Conservation (phyloP, 495 filamentous ascomycete species). For the Daldinia loculata region DNA sequence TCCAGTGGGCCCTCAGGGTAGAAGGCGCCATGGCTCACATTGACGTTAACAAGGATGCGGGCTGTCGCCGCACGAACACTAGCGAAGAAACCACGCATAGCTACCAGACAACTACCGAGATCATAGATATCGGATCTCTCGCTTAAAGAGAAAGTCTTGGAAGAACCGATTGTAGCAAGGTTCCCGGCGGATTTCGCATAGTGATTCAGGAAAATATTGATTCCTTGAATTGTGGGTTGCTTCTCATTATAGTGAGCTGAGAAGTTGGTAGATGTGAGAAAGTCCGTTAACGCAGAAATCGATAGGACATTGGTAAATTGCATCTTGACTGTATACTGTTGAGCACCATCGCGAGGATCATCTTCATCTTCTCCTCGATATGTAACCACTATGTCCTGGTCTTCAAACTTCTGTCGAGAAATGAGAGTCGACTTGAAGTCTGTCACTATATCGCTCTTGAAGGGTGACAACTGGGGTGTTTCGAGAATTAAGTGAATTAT, state of each 20-base stretch:
- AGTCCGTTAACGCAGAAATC: slow-evolving; percentile 56
- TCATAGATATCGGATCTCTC: slow-evolving; percentile 22
- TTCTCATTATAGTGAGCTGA: slow-evolving; percentile 50
- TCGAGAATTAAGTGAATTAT: slow-evolving; percentile 59
- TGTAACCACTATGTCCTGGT: slow-evolving; percentile 42
- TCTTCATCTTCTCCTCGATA: slow-evolving; percentile 34
- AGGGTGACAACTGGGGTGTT: slow-evolving; percentile 35
- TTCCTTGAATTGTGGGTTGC: slow-evolving; percentile 44
- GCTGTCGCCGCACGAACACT: slow-evolving; percentile 67
- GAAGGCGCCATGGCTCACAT: slow-evolving; percentile 47
- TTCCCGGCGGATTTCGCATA: slow-evolving; percentile 35
- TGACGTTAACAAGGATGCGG: slow-evolving; percentile 64
- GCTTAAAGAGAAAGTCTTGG: slow-evolving; percentile 34
- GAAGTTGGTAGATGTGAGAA: slow-evolving; percentile 56
- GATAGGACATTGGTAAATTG: slow-evolving; percentile 51
- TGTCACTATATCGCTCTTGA: slow-evolving; percentile 52
- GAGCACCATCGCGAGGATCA: slow-evolving; percentile 49
- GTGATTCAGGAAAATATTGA: slow-evolving; percentile 51
- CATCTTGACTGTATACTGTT: slow-evolving; percentile 52
- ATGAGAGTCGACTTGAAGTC: slow-evolving; percentile 61
- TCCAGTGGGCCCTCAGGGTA: slow-evolving; percentile 34
- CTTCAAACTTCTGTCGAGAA: slow-evolving; percentile 51
- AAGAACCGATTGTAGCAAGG: slow-evolving; percentile 33
- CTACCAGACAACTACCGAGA: slow-evolving; percentile 54
- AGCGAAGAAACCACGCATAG: slow-evolving; percentile 63